phyloP scores from a whole-genome alignment of 225 moss, liverwort and hornwort species.

The Bryoerythrophyllum caledonicum region DNA sequence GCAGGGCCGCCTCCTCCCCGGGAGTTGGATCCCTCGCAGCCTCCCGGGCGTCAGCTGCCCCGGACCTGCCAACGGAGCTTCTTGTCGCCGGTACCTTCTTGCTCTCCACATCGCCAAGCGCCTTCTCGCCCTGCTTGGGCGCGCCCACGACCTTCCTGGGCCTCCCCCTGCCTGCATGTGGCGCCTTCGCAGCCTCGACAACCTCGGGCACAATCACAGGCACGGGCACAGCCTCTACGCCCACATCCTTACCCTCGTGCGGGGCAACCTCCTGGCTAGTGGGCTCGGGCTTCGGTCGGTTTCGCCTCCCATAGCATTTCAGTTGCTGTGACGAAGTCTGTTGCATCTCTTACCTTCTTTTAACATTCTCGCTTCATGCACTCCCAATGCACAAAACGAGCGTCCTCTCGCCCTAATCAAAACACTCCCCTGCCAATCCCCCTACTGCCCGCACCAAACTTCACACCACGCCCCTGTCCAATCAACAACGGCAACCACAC shows the following conservation, averaged over 20 bases:
- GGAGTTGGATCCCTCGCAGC: conserved; percentile 40
- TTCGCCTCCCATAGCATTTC: conserved; percentile 74
- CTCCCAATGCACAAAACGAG: too few relatives aligned
- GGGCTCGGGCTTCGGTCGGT: conserved; percentile 52
- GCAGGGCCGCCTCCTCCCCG: conserved; percentile 33
- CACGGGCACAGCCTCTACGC: conserved; percentile 34
- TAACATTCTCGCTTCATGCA: conserved; percentile 76
- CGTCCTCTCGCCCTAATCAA: background rate
- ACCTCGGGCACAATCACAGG: conserved; percentile 31
- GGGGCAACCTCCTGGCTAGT: conserved; percentile 24
- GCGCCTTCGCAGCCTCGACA: conserved; percentile 16
- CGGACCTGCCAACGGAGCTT: conserved; percentile 42
- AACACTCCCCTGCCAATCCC: background rate
- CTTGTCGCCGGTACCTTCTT: conserved; percentile 54
- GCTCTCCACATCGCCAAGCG: conserved; percentile 34
- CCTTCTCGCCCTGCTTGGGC: background rate
- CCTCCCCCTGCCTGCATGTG: conserved; percentile 32
- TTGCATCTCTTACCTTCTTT: conserved; percentile 68
- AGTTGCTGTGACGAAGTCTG: conserved; percentile 70
- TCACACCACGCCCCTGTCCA: background rate
- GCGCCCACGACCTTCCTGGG: conserved; percentile 46
- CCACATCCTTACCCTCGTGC: conserved; percentile 49
- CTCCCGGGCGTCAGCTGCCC: conserved; percentile 29
- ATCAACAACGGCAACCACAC: background rate
- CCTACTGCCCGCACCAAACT: too few relatives aligned